Conservation (phyloP, 345 rosid species). For the Capsella bursapastoris region DNA sequence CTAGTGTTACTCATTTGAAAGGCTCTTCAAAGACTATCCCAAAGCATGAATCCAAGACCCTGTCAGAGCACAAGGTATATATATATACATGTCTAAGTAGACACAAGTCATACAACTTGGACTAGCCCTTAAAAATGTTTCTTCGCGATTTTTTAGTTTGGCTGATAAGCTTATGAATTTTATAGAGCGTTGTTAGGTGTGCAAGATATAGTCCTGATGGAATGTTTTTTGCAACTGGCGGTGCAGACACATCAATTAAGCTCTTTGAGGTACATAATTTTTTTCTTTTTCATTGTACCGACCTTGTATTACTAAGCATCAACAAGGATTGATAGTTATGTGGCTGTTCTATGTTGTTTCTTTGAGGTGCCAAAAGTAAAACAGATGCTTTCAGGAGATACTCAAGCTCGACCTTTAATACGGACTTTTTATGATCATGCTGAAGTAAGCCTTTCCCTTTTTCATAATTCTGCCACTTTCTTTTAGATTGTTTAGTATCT, state of each 20-base stretch:
- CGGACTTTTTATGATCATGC: slow-evolving; percentile 85
- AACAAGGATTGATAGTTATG: slow-evolving; percentile 26
- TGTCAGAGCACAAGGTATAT: slow-evolving; percentile 76
- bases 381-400: slow-evolving; percentile 81
- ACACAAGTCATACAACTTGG: background rate
- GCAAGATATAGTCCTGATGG: slow-evolving; percentile 92
- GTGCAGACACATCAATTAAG: slow-evolving; percentile 87
- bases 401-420: slow-evolving; percentile 70
- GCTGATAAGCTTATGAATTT: slow-evolving; percentile 26
- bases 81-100: background rate
- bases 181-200: slow-evolving; percentile 82
- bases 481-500: background rate
- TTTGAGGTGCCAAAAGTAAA: slow-evolving; percentile 73
- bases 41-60: slow-evolving; percentile 41
- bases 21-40: slow-evolving; percentile 67
- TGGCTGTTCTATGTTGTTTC: slow-evolving; percentile 20
- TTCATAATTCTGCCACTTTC: background rate
- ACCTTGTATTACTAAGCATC: background rate
- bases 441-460: slow-evolving; percentile 52
- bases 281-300: background rate
- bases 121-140: background rate
- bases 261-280: slow-evolving; percentile 69
- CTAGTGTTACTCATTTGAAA: slow-evolving; percentile 62
- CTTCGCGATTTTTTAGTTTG: background rate
- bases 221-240: slow-evolving; percentile 81